Evolutionary conservation across 2,329 filamentous ascomycete genomes (phyloP), one percentile per base, ranked within the genome.

Genomic region (Pestalotiopsis sp.): DNA sequence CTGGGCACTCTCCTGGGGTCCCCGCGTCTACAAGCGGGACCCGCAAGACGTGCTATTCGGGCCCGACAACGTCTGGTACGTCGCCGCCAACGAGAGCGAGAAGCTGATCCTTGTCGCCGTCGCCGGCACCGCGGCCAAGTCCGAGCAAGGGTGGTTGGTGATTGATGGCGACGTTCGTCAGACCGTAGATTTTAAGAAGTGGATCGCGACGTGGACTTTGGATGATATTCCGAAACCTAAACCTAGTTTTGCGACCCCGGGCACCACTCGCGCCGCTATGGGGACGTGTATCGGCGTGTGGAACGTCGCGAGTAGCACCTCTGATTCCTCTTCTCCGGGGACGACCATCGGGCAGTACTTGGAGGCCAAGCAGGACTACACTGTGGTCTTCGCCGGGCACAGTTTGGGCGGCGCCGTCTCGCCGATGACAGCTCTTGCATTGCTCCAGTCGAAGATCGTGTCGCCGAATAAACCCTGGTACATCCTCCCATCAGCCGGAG

Each of bases 1-100:
- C 45, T 66, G 64, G 64, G 23, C 49, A 36, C 14, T 57, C 3
- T 57, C 64, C 11, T 66, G 64, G 64, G 64, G 64, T 13, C 64
- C 64, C 3, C 45, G 49, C 9, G 64, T 66, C 14, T 59, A 57
- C 25, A 66, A 66, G 20, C 23, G 6, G 23, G n/a, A 52, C 3
- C 20, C 41, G 20, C 3, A 14, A 38, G 17, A 27, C 12, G 13
- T 59, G 6, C 17, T 14, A 20, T 27, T 12, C 14, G 38, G 45
- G 1, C 45, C 41, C 9, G 45, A 57, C 23, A 66, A 66, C 25
- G 64, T 59, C 6, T 66, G 64, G 64, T 66, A 57, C 25, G 64
- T 52, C 11, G 64, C 64, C 7, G 64, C 23, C 7, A 59, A 56
- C 13, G 45, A 66, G 64, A 17, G n/a, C n/a, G 31, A 57, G 49